Evolutionary conservation across 441 rosid genomes (phyloP), one percentile per base, ranked within the genome.

Genomic region (Metrosideros polymorpha): DNA sequence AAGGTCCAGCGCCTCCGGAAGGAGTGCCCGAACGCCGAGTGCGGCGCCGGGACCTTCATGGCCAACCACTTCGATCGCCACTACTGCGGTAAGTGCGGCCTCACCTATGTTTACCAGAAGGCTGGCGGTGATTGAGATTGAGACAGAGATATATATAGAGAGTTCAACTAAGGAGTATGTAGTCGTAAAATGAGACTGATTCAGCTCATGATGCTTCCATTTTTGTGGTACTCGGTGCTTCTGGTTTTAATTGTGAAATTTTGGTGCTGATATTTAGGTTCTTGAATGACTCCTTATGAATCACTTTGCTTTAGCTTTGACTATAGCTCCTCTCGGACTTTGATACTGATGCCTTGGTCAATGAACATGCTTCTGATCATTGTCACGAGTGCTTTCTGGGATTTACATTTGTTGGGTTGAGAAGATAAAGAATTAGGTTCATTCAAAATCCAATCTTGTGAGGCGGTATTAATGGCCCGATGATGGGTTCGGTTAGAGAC

Each of bases 41-140:
- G 86, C 83, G 86, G 86, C 83, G 86, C 71, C 50, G 86, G 86
- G 39, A 85, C 86, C n/a, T 85, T 85, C 86, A 85, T 85, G 86
- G 86, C 86, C 63, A 85, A 75, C 86, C 86, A 85, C 86, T 85
- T 85, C 86, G 86, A 85, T 53, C 82, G 85, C 35, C 85, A 84
- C 77, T 84, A 84, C 85, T 84, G 85, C 75, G 85, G 85, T 47
- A 84, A 84, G 85, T 84, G 85, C 52, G 85, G 85, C 75, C 85
- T 84, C 76, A 84, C 85, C 51, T 84, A 84, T 56, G 85, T 84
- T 35, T 84, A 55, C 85, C 85, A 84, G 85, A 84, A 84, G 76
- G 85, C 85, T 47, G 85, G 85, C 52, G 85, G 85, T 47, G 85
- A 84, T 42, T 84, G 85, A 84, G 55, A 50, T 32, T 32, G 76